Base-by-base conservation (phyloP, 1,139 yeast genomes). In the Kodamaea suecica region DNA sequence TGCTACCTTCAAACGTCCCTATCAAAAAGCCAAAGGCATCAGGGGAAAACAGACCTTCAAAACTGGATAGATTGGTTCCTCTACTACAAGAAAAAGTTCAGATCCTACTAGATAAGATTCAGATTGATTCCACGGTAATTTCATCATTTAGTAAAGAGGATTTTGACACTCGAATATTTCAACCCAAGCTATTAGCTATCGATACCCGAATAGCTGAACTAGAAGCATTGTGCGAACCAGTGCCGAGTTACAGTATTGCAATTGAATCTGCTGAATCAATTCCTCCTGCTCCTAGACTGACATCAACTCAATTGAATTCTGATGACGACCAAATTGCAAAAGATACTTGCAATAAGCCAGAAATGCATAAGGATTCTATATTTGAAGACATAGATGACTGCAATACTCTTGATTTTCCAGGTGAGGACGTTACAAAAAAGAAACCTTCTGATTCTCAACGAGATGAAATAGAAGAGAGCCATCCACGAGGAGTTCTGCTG, bases 121-220 rank as follows among this genome's bases (percentile, higher is more conserved):
- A 25, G 10, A 25, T n/a, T 13, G 28, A 25, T 10, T 6, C 15
- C 5, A 12, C 17, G 17, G 14, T 25, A 12, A 12, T 25, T 6
- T 25, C 17, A 6, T 25, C 28, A 10, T 25, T 25, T 25, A 33
- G 37, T 23, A 24, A 34, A 19, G 33, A 34, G 16, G 33, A 35
- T 8, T 34, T 33, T 33, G 30, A 38, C 24, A 17, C 30, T 8
- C 30, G 35, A 20, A 32, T 38, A 19, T 38, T 35, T 24, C 21
- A 35, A 17, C 38, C 38, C 10, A 16, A 32, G 14, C 25, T 38
- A 20, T 24, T 14, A 9, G 25, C 27, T 3, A n/a, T 38, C 3
- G 35, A 38, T 21, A 25, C 26, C 4, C 16, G 31, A 17, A 38
- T 38, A 6, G 14, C 23, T 3, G 30, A 21, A 13, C 23, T 37